Evolutionary conservation across 768 basidiomycete genomes (phyloP), one percentile per base, ranked within the genome.

Genomic region (Auricularia heimuer): DNA sequence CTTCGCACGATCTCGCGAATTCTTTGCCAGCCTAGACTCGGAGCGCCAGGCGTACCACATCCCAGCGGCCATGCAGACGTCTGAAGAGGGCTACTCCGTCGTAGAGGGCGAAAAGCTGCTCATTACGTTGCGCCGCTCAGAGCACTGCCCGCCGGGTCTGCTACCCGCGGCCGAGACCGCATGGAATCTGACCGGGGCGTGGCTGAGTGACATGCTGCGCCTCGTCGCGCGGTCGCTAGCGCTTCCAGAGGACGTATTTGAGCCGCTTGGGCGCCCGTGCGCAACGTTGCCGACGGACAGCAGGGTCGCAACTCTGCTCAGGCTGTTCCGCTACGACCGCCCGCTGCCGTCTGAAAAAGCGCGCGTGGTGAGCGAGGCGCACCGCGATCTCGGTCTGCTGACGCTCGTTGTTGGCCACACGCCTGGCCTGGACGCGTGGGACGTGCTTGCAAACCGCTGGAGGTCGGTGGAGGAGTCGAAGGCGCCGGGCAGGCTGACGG

Each of bases 301-400:
- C 18, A 64, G 63, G 29, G 64, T 67, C 0, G 67, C 67, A 35
- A 67, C 68, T 10, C 65, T 69, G 29, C 61, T 69, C 12, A 35
- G 68, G 3, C 66, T 69, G 67, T 69, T 69, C 63, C 64, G 68
- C 34, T 69, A 69, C 63, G 68, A 69, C 14, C 67, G 68, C 4
- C 66, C 68, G 33, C 24, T 36, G 39, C 24, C 61, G 37, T 61
- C 39, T 21, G 62, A 66, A 11, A 24, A 56, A 6, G 39, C 62
- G 18, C 67, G 67, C 6, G 45, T 68, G 21, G 68, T 69, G 34
- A 61, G 67, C 14, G 68, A 67, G 39, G 54, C 64, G 18, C 68
- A 69, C 62, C 64, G 64, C 11, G 68, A 69, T 62, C 63, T 69
- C 12, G 68, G 68, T n/a, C 47, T 69, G 10, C 63, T 69, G 18